A percentile compares a stretch with the other conserved stretches of the same genome.
Evolutionary conservation across 257 asterid species (phyloP).

Genomic region (Solanum chiquidenum): DNA sequence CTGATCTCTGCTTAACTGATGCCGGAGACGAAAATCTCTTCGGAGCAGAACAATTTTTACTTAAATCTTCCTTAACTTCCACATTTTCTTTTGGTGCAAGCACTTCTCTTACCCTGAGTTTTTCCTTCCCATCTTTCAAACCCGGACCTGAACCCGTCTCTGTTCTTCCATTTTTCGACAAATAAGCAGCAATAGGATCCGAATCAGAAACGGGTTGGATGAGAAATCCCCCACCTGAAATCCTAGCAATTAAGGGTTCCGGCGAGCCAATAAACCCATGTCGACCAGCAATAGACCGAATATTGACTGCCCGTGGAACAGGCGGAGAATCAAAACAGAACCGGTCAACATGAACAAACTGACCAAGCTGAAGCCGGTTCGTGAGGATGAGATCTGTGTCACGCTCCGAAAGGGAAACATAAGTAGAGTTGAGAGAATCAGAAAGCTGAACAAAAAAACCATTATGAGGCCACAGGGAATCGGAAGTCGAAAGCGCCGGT

Average conservation of each 20-base stretch:
- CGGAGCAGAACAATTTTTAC: slow-evolving; percentile 17
- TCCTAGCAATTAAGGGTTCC: slow-evolving; percentile 61
- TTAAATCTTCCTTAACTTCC: slow-evolving; percentile 24
- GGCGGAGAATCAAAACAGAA: slow-evolving; percentile 65
- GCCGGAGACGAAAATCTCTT: slow-evolving; percentile 75
- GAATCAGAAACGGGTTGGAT: slow-evolving; percentile 75
- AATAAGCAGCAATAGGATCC: slow-evolving; percentile 48
- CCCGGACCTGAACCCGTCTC: neutral
- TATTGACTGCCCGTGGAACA: slow-evolving; percentile 51
- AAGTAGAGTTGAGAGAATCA: slow-evolving; percentile 83
- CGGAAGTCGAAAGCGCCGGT: slow-evolving; percentile 70
- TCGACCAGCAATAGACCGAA: slow-evolving; percentile 77
- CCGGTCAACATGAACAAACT: slow-evolving; percentile 75
- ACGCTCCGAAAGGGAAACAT: slow-evolving; percentile 74
- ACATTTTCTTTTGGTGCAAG: slow-evolving; percentile 50
- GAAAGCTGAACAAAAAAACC: slow-evolving; percentile 91
- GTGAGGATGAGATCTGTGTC: slow-evolving; percentile 74
- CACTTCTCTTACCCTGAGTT: slow-evolving; percentile 16
- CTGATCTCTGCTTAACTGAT: slow-evolving; percentile 46
- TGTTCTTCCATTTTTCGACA: slow-evolving; percentile 27
- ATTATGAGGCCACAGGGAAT: slow-evolving; percentile 70
- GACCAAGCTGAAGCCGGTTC: slow-evolving; percentile 88
- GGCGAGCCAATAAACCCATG: slow-evolving; percentile 73
- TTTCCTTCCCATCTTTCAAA: slow-evolving; percentile 1
- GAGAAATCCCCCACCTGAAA: slow-evolving; percentile 46